Conservation (phyloP, 2,329 filamentous ascomycete species). For the Alternaria brassicae region DNA sequence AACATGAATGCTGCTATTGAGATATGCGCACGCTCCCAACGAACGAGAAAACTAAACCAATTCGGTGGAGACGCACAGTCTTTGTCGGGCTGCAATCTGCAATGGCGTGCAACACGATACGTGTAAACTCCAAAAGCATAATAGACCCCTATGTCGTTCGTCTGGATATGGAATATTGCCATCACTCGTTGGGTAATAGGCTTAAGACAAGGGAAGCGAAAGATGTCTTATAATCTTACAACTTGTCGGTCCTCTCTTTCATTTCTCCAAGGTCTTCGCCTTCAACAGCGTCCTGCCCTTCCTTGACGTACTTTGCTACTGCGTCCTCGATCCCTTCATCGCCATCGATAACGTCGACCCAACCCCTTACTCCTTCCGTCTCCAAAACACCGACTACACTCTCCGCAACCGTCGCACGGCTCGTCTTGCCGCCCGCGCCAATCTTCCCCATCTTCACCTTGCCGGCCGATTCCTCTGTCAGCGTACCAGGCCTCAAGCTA, state of each 20-base stretch:
- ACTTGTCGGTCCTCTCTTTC: conserved; percentile 31
- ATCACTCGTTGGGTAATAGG: no score
- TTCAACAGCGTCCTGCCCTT: conserved; percentile 56
- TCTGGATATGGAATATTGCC: background rate
- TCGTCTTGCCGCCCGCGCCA: conserved; percentile 51
- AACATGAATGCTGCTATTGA: background rate
- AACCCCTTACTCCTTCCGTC: conserved; percentile 58
- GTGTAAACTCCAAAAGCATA: no score
- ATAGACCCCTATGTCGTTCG: no score
- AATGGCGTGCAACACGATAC: background rate
- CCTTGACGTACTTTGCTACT: conserved; percentile 55
- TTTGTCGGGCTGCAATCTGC: background rate
- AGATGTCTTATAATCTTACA: conserved; percentile 15
- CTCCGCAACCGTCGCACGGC: conserved; percentile 60
- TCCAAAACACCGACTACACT: conserved; percentile 59
- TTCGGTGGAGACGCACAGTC: background rate
- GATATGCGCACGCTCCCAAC: background rate
- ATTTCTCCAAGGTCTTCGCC: conserved; percentile 61
- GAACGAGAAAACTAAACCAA: background rate
- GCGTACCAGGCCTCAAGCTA: conserved; percentile 58
- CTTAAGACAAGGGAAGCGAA: no score
- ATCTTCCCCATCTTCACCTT: conserved; percentile 60
- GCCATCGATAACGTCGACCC: conserved; percentile 62
- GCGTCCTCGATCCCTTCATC: conserved; percentile 56
- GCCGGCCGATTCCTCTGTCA: conserved; percentile 58